Conservation (phyloP, 176 grass and related monocot species). For the Oryza brachyantha region DNA sequence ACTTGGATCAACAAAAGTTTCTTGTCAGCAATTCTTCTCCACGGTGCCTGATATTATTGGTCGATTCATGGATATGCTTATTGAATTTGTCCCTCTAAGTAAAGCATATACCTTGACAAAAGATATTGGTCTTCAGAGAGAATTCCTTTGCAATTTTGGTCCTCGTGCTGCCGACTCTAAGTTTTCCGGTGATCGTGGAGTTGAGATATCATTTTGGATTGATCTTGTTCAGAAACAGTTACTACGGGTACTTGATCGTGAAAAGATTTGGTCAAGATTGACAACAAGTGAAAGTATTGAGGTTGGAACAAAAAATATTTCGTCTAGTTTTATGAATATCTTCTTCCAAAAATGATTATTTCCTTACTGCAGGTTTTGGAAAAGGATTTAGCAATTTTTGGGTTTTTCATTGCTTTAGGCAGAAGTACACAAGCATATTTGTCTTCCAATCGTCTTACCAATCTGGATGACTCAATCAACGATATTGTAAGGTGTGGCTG, state of each 20-base stretch:
- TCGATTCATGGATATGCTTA: slow-evolving; percentile 93
- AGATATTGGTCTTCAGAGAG: slow-evolving; percentile 84
- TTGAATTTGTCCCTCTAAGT: slow-evolving; percentile 78
- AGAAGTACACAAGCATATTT: slow-evolving; percentile 89
- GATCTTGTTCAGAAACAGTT: slow-evolving; percentile 84
- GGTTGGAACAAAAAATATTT: slow-evolving; percentile 50
- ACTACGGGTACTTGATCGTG: slow-evolving; percentile 76
- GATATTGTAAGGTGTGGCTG: slow-evolving; percentile 74
- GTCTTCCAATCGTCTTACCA: slow-evolving; percentile 65
- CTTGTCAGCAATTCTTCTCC: slow-evolving; percentile 86
- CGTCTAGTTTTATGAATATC: neutral
- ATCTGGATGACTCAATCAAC: slow-evolving; percentile 68
- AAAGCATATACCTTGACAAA: slow-evolving; percentile 82
- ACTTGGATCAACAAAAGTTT: slow-evolving; percentile 92
- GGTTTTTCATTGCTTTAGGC: slow-evolving; percentile 98
- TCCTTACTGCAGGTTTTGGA: slow-evolving; percentile 80
- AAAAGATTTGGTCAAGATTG: slow-evolving; percentile 99
- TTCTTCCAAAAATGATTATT: slow-evolving; percentile 22
- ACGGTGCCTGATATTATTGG: slow-evolving; percentile 80
- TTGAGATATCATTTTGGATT: slow-evolving; percentile 91
- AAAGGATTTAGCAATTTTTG: slow-evolving; percentile 97
- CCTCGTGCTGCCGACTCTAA: slow-evolving; percentile 66
- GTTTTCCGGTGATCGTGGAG: slow-evolving; percentile 54
- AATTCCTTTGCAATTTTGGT: slow-evolving; percentile 93
- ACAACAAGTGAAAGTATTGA: slow-evolving; percentile 99